Evolutionary conservation across 177 flowering plant species (phyloP).

Genomic region (Vitis hybrid): DNA sequence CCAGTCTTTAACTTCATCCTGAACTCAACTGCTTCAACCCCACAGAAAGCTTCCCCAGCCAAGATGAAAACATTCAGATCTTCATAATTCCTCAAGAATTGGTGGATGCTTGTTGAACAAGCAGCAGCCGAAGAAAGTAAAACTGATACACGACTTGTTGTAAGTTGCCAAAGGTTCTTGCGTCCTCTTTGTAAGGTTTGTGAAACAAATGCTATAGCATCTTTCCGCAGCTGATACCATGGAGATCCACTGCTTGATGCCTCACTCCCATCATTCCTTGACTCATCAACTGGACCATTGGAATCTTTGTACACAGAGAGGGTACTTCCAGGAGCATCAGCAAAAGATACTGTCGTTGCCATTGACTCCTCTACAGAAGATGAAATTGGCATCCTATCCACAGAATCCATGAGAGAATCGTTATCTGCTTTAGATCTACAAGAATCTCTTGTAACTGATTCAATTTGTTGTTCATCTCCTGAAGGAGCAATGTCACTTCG

Average conservation of each 20-base stretch:
- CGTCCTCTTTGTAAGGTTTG: conserved; percentile 84
- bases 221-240: conserved; percentile 86
- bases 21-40: conserved; percentile 83
- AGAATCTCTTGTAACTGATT: conserved; percentile 22
- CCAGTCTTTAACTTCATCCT: conserved; percentile 78
- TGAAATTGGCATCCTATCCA: conserved; percentile 17
- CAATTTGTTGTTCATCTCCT: conserved; percentile 26
- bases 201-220: conserved; percentile 71
- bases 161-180: conserved; percentile 94
- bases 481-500: conserved; percentile 25
- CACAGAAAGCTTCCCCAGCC: conserved; percentile 97
- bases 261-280: conserved; percentile 42
- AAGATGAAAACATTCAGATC: conserved; percentile 81
- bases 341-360: conserved; percentile 17
- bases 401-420: conserved; percentile 28
- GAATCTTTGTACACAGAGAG: conserved; percentile 19
- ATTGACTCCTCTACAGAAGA: conserved; percentile 25
- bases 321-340: conserved; percentile 21
- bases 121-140: conserved; percentile 80
- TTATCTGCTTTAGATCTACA: conserved; percentile 20
- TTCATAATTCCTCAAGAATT: conserved; percentile 86
- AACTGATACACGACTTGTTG: conserved; percentile 82
- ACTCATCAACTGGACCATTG: conserved; percentile 24
- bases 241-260: conserved; percentile 83
- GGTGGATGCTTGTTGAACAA: conserved; percentile 84